phyloP scores from a whole-genome alignment of 148 eudicot genomes.

The Oxyria digyna region DNA sequence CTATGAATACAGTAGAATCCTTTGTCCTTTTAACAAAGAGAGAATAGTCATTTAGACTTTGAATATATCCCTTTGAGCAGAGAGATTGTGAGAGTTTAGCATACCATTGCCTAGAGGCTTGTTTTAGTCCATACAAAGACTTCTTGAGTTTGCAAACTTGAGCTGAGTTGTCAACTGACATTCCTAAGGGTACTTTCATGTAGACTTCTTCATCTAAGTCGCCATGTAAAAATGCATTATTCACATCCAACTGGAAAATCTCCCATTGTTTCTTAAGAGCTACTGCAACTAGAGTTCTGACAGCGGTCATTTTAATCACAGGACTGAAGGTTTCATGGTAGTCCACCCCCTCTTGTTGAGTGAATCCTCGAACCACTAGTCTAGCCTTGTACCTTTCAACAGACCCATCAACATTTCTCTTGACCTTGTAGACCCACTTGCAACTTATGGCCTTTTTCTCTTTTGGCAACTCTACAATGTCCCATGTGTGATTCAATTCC shows the following conservation, averaged over 20 bases:
- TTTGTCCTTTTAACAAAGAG: not conserved
- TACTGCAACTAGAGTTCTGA: too few species aligned
- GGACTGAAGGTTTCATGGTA: too few species aligned
- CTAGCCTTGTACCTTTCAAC: too few species aligned
- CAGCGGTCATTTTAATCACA: too few species aligned
- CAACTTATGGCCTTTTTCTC: not conserved
- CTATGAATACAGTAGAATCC: not conserved
- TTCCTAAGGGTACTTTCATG: not conserved
- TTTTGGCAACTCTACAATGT: not conserved
- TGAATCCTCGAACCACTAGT: too few species aligned
- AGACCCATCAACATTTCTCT: not conserved
- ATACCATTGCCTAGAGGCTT: not conserved
- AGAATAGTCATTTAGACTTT: not conserved
- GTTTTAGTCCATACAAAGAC: not conserved
- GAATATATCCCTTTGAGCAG: not conserved
- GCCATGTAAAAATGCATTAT: too few species aligned
- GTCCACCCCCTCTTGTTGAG: too few species aligned
- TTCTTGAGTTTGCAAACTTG: not conserved
- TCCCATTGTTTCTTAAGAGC: too few species aligned
- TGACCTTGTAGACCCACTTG: not conserved
- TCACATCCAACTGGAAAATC: too few species aligned
- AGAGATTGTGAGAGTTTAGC: not conserved
- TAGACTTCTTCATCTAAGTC: too few species aligned
- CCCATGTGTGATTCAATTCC: not conserved
- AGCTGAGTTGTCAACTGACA: not conserved